phyloP scores from a whole-genome alignment of 306 rosid species.

The Coriaria nepalensis region DNA sequence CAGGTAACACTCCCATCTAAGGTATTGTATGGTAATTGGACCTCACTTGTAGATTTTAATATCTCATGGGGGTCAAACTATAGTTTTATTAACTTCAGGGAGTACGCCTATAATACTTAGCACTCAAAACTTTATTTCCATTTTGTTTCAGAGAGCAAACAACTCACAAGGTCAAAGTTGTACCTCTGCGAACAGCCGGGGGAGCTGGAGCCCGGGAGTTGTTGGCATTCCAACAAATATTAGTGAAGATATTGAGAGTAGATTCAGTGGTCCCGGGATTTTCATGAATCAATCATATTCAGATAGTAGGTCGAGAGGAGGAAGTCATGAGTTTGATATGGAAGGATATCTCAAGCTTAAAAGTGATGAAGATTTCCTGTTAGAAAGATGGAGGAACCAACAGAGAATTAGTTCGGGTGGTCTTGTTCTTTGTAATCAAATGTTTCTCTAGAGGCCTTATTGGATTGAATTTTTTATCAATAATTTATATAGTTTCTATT shows the following conservation, averaged over 20 bases:
- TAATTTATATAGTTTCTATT: too few species aligned
- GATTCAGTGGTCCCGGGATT: conserved; percentile 23
- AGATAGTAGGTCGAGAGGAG: conserved; percentile 29
- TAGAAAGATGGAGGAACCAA: conserved; percentile 53
- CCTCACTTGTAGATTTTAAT: too few species aligned
- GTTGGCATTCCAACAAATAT: conserved; percentile 29
- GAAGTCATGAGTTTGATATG: conserved; percentile 27
- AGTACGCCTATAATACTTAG: not conserved
- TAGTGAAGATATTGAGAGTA: conserved; percentile 28
- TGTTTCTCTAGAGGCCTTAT: conserved; percentile 25
- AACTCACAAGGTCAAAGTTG: conserved; percentile 28
- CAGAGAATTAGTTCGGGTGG: conserved; percentile 52
- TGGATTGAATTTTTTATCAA: too few species aligned
- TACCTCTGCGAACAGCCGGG: conserved; percentile 56
- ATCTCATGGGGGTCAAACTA: not conserved
- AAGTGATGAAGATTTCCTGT: conserved; percentile 45
- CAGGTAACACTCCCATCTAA: conserved; percentile 27
- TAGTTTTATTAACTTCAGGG: not conserved
- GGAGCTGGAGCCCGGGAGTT: conserved; percentile 78
- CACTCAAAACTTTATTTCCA: conserved; percentile 2
- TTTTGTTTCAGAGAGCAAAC: conserved; percentile 25
- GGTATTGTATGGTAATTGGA: not conserved
- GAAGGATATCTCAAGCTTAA: conserved; percentile 54
- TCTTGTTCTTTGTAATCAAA: conserved; percentile 44
- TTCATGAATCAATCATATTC: conserved; percentile 17